Conservation (phyloP, 257 asterid species). For the Linaria vulgaris region DNA sequence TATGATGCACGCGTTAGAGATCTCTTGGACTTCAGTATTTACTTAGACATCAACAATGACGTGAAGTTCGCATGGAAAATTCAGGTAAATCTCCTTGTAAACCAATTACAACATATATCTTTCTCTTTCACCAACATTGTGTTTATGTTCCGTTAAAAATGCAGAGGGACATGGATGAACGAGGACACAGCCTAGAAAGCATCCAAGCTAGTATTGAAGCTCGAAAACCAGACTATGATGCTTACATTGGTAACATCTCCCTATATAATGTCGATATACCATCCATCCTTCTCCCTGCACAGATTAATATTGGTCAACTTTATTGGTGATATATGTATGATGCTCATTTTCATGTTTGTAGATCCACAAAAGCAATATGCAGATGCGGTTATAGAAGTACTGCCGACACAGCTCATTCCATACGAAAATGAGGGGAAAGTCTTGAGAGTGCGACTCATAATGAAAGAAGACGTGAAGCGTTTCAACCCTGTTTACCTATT, state of each 20-base stretch:
- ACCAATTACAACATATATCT: neutral
- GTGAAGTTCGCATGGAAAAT: constrained; percentile 97
- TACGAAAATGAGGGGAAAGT: constrained; percentile 92
- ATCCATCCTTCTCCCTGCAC: no score
- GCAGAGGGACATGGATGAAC: constrained; percentile 99
- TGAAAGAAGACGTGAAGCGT: constrained; percentile 83
- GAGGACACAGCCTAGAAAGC: constrained; percentile 99
- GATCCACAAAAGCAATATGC: constrained; percentile 97
- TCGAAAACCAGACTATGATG: constrained; percentile 90
- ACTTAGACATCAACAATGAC: constrained; percentile 93
- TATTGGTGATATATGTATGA: neutral
- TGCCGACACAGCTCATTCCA: constrained; percentile 91
- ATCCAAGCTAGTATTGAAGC: constrained; percentile 97
- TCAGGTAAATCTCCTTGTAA: constrained; percentile 30
- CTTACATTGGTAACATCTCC: constrained; percentile 67
- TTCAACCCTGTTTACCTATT: constrained; percentile 89
- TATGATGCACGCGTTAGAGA: constrained; percentile 92
- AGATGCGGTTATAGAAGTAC: constrained; percentile 86
- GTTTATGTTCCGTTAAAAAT: constrained; percentile 22
- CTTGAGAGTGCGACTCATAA: constrained; percentile 81
- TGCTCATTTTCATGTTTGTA: constrained; percentile 27
- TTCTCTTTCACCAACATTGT: constrained; percentile 18
- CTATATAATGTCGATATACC: neutral
- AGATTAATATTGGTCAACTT: no score
- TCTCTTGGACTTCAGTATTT: constrained; percentile 96